Evolutionary conservation across 768 basidiomycete genomes (phyloP).

Genomic region (Mycena rebaudengoi): DNA sequence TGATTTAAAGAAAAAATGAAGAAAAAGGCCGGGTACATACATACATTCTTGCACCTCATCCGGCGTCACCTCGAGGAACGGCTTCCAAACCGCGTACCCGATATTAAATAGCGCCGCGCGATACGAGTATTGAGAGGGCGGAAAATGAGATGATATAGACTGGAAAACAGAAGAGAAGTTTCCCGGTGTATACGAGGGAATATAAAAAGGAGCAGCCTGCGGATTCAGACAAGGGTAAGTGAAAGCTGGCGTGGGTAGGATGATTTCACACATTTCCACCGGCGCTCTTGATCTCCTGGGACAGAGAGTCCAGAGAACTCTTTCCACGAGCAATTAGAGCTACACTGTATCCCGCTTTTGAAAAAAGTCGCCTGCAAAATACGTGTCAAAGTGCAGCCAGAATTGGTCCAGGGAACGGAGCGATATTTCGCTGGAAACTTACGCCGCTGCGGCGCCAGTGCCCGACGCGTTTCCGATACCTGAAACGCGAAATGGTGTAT

Average conservation of each 20-base stretch:
- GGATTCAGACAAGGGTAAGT: not conserved
- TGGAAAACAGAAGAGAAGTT: constrained; percentile 60
- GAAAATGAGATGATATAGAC: constrained; percentile 54
- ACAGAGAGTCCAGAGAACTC: constrained; percentile 57
- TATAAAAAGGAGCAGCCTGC: constrained; percentile 66
- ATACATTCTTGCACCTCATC: constrained; percentile 58
- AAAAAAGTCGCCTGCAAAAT: constrained; percentile 58
- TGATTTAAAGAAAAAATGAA: not conserved
- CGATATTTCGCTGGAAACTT: constrained; percentile 30
- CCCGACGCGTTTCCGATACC: constrained; percentile 59
- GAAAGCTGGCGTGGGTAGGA: no score
- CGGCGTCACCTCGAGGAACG: constrained; percentile 73
- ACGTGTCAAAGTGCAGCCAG: no score
- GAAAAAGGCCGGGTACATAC: not conserved
- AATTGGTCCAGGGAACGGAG: not conserved
- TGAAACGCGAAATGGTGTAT: constrained; percentile 2
- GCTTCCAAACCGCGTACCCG: constrained; percentile 66
- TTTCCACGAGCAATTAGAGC: constrained; percentile 70
- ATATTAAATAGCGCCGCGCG: constrained; percentile 74
- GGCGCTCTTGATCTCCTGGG: constrained; percentile 60
- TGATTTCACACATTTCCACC: constrained; percentile 62
- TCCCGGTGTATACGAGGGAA: constrained; percentile 56
- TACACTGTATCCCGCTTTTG: constrained; percentile 70
- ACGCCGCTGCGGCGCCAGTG: constrained; percentile 70
- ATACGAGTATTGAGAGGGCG: constrained; percentile 57